These are phyloP conservation scores for Baudoinia panamericana DNA, from an alignment of 495 filamentous ascomycete genomes.

Conservation along the genomic window DNA sequence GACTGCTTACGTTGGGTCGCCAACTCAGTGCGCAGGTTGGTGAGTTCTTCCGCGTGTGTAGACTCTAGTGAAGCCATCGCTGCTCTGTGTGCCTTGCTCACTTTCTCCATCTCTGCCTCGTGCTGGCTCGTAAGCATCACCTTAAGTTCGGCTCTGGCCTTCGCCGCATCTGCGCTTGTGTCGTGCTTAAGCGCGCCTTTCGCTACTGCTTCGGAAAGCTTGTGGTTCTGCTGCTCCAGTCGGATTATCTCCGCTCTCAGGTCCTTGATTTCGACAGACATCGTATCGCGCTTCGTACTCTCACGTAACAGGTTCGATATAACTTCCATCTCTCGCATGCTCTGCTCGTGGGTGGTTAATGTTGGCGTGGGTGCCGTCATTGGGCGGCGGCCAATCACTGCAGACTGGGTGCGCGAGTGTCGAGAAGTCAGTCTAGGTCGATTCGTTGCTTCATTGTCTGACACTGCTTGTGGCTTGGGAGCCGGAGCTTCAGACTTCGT, in stretches of 20 bases:
- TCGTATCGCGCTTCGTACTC: constrained; percentile 8
- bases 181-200: background rate
- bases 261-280: constrained; percentile 7
- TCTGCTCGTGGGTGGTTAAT: constrained; percentile 1
- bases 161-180: constrained; percentile 10
- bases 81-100: constrained; percentile 9
- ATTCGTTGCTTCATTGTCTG: constrained; percentile 10
- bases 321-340: constrained; percentile 14
- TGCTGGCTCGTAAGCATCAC: constrained; percentile 6
- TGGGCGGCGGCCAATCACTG: constrained; percentile 3
- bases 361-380: background rate
- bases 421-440: background rate
- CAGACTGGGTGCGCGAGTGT: constrained; percentile 17
- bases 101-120: constrained; percentile 3
- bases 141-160: constrained; percentile 6
- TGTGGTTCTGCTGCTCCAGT: constrained; percentile 7
- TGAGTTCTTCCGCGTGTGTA: constrained; percentile 6
- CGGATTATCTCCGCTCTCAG: constrained; percentile 12
- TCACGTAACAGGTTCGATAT: constrained; percentile 16
- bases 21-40: constrained; percentile 7
- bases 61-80: constrained; percentile 3
- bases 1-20: constrained; percentile 3
- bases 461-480: constrained; percentile 12
- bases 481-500: constrained; percentile 4
- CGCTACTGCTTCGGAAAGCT: background rate